Evolutionary conservation across 441 rosid species (phyloP), one percentile per base, ranked within the genome.

Genomic region (Brassica hybrid): DNA sequence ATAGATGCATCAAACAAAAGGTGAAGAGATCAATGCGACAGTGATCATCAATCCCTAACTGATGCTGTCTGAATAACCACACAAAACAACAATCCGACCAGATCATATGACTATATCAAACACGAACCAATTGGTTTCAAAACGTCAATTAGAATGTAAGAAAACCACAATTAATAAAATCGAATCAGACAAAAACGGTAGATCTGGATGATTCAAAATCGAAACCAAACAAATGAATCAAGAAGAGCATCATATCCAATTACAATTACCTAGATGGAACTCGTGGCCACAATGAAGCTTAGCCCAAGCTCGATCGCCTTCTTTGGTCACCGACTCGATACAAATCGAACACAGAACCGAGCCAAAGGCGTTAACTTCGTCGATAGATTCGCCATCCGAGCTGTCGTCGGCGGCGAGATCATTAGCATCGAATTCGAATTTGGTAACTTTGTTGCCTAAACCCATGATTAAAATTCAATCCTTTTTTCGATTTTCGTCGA

Each of bases 231-330:
- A 32, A 56, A 18, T 18, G 19, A 18, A 66, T 34, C 27, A 54
- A 34, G 32, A 27, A 27, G 32, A 27, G 32, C 32, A 27, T 27
- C 32, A 27, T 27, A 27, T 27, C 32, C 32, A 27, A 27, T 68
- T 32, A 58, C 16, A 52, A 16, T 21, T 52, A 52, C 99, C 99
- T 77, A 96, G 79, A 85, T 96, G 99, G 67, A 96, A 96, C 77
- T 86, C 91, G 38, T 96, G 99, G 36, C 94, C 97, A 43, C 99
- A 96, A 83, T 92, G 98, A 82, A 96, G 98, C 85, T 90, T 96
- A 43, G 98, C 98, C 99, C 92, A 92, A 1, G 98, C 87, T 58
- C 99, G 97, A 89, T 93, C 95, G 65, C 97, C 94, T 58, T 85
- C 83, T 77, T 89, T 90, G 19, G 85, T 71, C 8, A 96, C 98